These are phyloP conservation scores for Pilobolus umbonatus DNA, from an alignment of 192 early-diverging fungal genomes.

Conservation along the genomic window DNA sequence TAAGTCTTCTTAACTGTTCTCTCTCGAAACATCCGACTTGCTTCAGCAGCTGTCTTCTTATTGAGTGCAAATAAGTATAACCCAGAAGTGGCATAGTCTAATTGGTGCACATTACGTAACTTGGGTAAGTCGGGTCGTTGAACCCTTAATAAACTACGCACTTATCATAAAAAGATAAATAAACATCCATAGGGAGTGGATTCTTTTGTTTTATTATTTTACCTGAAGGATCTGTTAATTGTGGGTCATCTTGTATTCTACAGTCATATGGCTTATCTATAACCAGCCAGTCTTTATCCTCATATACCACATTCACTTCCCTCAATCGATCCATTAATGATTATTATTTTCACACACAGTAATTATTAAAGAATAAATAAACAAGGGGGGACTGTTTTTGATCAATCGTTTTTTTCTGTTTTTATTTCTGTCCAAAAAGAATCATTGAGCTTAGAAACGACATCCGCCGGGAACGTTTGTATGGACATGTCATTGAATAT, in stretches of 20 bases:
- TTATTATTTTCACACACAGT: too few relatives aligned
- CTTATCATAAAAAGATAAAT: neutral
- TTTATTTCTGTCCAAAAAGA: slow-evolving; percentile 23
- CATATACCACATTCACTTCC: slow-evolving; percentile 11
- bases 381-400: too few relatives aligned
- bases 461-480: slow-evolving; percentile 22
- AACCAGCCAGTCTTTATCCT: slow-evolving; percentile 31
- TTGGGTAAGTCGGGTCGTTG: slow-evolving; percentile 25
- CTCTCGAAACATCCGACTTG: slow-evolving; percentile 24
- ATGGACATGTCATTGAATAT: slow-evolving; percentile 35
- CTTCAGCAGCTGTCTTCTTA: slow-evolving; percentile 27
- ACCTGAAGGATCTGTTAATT: neutral
- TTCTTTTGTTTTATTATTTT: slow-evolving; percentile 1
- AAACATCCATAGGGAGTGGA: neutral
- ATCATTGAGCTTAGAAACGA: slow-evolving; percentile 2
- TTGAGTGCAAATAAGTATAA: slow-evolving; percentile 33
- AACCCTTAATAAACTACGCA: slow-evolving; percentile 17
- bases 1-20: slow-evolving; percentile 32
- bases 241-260: slow-evolving; percentile 16
- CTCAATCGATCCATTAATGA: slow-evolving; percentile 8
- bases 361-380: too few relatives aligned
- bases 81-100: slow-evolving; percentile 41
- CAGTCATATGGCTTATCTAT: slow-evolving; percentile 38
- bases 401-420: too few relatives aligned
- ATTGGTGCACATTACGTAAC: slow-evolving; percentile 37